Conservation (phyloP, 352 stramenopile species). For the Phytophthora gonapodyides region DNA sequence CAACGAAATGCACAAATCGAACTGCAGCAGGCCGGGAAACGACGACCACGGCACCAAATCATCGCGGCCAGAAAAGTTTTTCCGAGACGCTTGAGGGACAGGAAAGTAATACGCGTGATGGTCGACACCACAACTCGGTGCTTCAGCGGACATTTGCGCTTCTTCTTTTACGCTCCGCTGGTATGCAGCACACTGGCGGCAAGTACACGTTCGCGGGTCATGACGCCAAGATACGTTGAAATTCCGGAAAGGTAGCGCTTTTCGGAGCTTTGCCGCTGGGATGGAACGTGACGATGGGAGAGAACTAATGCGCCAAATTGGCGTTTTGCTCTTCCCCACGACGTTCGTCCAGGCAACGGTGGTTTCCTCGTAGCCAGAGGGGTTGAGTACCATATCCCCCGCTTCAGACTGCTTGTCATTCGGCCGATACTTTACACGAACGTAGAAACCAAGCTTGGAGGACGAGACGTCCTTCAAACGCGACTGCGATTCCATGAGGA, state of each 20-base stretch:
- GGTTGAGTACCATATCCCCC: conserved; percentile 64
- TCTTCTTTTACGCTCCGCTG: conserved; percentile 22
- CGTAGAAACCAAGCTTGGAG: conserved; percentile 70
- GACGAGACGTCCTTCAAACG: conserved; percentile 63
- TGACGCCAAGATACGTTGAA: conserved; percentile 84
- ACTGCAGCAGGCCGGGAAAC: conserved; percentile 73
- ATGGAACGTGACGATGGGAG: conserved; percentile 23
- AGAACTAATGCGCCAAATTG: conserved; percentile 56
- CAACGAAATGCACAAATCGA: conserved; percentile 76
- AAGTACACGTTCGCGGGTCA: conserved; percentile 50
- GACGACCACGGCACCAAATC: conserved; percentile 78
- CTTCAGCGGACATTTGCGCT: conserved; percentile 3
- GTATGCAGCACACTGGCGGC: conserved; percentile 50
- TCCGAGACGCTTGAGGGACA: conserved; percentile 72
- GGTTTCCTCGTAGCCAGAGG: conserved; percentile 66
- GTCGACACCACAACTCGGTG: conserved; percentile 58
- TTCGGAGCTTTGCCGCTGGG: conserved; percentile 53
- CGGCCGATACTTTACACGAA: conserved; percentile 78
- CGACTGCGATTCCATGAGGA: conserved; percentile 65
- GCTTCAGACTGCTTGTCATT: conserved; percentile 69
- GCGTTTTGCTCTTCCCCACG: conserved; percentile 59
- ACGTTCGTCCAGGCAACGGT: conserved; percentile 77
- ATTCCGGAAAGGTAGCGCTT: conserved; percentile 74
- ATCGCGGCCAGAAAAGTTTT: conserved; percentile 77
- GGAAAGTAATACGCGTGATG: conserved; percentile 87